Percentiles rank a stretch among this genome's conserved stretches.
Conservation (phyloP, 345 rosid species). For the Moricandia moricandioides region DNA sequence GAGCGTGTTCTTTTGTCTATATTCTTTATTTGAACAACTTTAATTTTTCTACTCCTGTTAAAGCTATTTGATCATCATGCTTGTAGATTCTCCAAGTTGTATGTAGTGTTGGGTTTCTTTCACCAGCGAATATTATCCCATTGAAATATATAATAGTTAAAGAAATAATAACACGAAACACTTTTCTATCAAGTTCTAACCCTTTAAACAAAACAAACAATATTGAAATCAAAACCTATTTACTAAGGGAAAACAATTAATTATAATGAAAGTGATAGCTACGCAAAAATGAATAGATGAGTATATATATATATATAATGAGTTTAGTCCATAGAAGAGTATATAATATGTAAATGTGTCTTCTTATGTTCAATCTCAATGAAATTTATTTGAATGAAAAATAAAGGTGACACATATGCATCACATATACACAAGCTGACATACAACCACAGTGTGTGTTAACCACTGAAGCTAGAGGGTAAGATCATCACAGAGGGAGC, state of each 20-base stretch:
- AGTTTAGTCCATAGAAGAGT: not conserved
- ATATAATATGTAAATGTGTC: not conserved
- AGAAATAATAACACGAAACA: not conserved
- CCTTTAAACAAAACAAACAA: not conserved
- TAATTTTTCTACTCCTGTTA: conserved; percentile 32
- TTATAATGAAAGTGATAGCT: not conserved
- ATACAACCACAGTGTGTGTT: not conserved
- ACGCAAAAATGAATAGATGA: not conserved
- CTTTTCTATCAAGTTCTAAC: not conserved
- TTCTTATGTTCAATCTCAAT: not conserved
- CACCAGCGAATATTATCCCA: conserved; percentile 38
- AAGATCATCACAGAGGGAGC: conserved; percentile 23
- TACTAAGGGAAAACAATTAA: not conserved
- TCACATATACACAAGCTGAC: not conserved
- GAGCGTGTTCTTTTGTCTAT: conserved; percentile 38
- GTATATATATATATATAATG: not conserved
- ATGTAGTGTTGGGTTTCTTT: conserved; percentile 37
- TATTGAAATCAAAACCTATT: not conserved
- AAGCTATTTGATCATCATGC: conserved; percentile 37
- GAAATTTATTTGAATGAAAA: not conserved
- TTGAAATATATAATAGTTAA: not conserved
- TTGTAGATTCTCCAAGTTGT: conserved; percentile 42
- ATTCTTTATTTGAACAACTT: conserved; percentile 38
- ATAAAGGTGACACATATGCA: not conserved
- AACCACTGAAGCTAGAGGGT: conserved; percentile 27